A percentile compares a stretch with the other conserved stretches of the same genome.
These are phyloP conservation scores for Penicillium capsulatum DNA, from an alignment of 2,329 filamentous ascomycete genomes.

Conservation along the genomic window DNA sequence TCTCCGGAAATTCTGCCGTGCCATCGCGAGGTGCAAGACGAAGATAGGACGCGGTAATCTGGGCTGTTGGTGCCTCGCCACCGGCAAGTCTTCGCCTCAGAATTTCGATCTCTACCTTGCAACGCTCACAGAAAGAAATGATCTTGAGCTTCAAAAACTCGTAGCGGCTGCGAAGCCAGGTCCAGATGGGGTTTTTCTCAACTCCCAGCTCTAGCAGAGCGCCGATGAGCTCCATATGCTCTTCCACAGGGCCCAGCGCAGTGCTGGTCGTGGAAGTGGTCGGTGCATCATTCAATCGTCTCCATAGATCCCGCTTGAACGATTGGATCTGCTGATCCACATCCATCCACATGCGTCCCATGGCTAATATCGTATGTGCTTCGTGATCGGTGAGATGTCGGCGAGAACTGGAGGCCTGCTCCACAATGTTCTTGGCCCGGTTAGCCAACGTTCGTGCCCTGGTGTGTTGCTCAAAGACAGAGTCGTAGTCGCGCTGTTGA, in stretches of 20 bases:
- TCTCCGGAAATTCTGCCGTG: constrained; percentile 56
- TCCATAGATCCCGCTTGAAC: constrained; percentile 90
- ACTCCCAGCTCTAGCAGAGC: constrained; percentile 90
- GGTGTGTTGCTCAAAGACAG: constrained; percentile 78
- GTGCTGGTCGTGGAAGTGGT: constrained; percentile 51
- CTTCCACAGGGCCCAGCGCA: constrained; percentile 58
- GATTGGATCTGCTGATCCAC: constrained; percentile 79
- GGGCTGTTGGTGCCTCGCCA: constrained; percentile 65
- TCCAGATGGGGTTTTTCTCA: constrained; percentile 92
- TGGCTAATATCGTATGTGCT: constrained; percentile 79
- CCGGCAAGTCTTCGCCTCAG: constrained; percentile 74
- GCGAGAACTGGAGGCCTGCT: constrained; percentile 48
- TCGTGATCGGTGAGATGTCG: constrained; percentile 68
- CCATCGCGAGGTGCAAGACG: constrained; percentile 66
- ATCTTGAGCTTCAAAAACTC: constrained; percentile 87
- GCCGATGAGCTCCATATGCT: constrained; percentile 87
- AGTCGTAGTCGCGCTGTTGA: constrained; percentile 85
- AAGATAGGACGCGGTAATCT: constrained; percentile 69
- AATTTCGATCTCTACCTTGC: constrained; percentile 87
- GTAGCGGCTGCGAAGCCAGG: constrained; percentile 87
- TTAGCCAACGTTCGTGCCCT: constrained; percentile 78
- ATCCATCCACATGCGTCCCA: constrained; percentile 91
- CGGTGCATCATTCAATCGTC: constrained; percentile 67
- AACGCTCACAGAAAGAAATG: constrained; percentile 72
- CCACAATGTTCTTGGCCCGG: constrained; percentile 67